phyloP scores from a whole-genome alignment of 2,329 filamentous ascomycete genomes.

The Ceratocystis papillata region DNA sequence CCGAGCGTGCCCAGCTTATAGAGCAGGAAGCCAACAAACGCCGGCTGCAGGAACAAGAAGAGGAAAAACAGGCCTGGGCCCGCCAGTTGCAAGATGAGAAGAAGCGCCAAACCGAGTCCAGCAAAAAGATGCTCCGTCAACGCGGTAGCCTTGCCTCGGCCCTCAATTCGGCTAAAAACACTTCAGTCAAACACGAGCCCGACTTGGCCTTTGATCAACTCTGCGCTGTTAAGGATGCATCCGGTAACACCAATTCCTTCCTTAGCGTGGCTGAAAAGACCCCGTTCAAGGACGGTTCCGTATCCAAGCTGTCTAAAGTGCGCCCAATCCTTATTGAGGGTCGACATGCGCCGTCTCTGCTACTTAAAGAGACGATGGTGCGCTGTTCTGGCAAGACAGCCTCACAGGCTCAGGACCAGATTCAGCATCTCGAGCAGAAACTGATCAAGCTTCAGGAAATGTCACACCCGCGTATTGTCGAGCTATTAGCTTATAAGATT shows the following conservation, averaged over 20 bases:
- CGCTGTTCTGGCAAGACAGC: constrained; percentile 47
- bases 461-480: constrained; percentile 64
- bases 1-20: constrained; percentile 48
- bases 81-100: constrained; percentile 64
- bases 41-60: constrained; percentile 46
- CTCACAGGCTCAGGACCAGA: constrained; percentile 59
- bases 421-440: constrained; percentile 67
- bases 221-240: constrained; percentile 51
- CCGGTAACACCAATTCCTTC: constrained; percentile 56
- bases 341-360: constrained; percentile 51
- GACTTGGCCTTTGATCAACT: constrained; percentile 55
- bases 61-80: constrained; percentile 60
- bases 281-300: constrained; percentile 43
- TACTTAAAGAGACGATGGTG: constrained; percentile 61
- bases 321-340: constrained; percentile 52
- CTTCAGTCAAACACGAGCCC: constrained; percentile 27
- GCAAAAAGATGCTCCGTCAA: constrained; percentile 46
- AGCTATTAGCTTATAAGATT: constrained; percentile 75
- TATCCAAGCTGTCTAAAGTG: constrained; percentile 61
- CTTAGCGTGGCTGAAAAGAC: constrained; percentile 60
- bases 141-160: constrained; percentile 27
- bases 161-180: constrained; percentile 21
- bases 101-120: constrained; percentile 53
- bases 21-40: constrained; percentile 44
- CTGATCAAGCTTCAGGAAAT: constrained; percentile 59